Conservation (phyloP, 306 rosid genomes). For the Quercus berberidifolia region DNA sequence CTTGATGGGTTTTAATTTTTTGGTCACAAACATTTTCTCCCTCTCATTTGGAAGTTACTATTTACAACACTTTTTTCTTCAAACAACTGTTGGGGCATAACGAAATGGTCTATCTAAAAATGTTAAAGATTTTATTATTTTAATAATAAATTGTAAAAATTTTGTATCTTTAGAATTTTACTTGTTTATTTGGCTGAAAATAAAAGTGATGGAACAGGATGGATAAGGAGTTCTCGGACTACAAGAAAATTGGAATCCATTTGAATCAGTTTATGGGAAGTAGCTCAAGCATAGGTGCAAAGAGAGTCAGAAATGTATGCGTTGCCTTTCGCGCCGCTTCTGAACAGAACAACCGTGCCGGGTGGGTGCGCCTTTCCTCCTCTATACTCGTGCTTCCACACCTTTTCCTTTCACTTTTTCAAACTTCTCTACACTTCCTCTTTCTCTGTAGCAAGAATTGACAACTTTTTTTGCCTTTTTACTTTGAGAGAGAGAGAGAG, state of each 20-base stretch:
- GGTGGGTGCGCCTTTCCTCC: slow-evolving; percentile 36
- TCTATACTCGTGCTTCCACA: slow-evolving; percentile 14
- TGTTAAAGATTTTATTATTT: too few relatives aligned
- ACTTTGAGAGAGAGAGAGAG: neutral
- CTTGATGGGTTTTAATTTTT: neutral
- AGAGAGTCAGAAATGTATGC: slow-evolving; percentile 79
- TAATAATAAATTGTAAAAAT: too few relatives aligned
- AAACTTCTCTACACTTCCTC: neutral
- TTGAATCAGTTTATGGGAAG: slow-evolving; percentile 95
- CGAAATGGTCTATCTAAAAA: too few relatives aligned
- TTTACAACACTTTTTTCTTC: too few relatives aligned
- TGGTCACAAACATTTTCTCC: neutral
- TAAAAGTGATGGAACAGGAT: slow-evolving; percentile 29
- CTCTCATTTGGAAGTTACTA: too few relatives aligned
- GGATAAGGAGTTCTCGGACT: slow-evolving; percentile 70
- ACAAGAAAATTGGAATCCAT: slow-evolving; percentile 80
- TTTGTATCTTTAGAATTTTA: too few relatives aligned
- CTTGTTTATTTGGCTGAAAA: too few relatives aligned
- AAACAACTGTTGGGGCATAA: too few relatives aligned
- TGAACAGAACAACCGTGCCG: slow-evolving; percentile 73
- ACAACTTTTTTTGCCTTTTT: neutral
- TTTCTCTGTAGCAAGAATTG: neutral
- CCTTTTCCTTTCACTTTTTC: neutral
- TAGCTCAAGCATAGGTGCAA: slow-evolving; percentile 97
- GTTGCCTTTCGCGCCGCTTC: slow-evolving; percentile 89